Evolutionary conservation across 1,139 yeast genomes (phyloP).

Genomic region (Pichia sp.): DNA sequence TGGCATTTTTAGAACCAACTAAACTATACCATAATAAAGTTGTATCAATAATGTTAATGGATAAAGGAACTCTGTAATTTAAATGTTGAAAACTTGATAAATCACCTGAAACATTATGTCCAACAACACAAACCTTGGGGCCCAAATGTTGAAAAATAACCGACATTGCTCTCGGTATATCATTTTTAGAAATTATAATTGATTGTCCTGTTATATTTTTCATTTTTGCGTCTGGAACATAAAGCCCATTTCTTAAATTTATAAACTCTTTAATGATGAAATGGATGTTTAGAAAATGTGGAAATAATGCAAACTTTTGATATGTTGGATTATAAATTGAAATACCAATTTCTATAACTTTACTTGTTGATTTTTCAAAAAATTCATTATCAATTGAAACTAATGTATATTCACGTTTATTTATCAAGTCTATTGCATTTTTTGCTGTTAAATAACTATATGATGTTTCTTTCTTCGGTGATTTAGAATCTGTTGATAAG

Average conservation of each 20-base stretch:
- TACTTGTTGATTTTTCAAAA: conserved; percentile 42
- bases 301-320: conserved; percentile 36
- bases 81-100: conserved; percentile 43
- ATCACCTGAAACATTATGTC: conserved; percentile 66
- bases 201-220: conserved; percentile 54
- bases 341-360: conserved; percentile 63
- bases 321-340: conserved; percentile 57
- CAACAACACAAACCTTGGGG: conserved; percentile 39
- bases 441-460: conserved; percentile 14
- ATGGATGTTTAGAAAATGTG: conserved; percentile 47
- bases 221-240: conserved; percentile 55
- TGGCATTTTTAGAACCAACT: conserved; percentile 31
- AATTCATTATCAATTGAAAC: conserved; percentile 64
- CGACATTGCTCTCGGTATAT: conserved; percentile 38
- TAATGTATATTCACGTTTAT: conserved; percentile 32
- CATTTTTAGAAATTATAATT: conserved; percentile 34
- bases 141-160: conserved; percentile 40
- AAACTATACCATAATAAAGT: conserved; percentile 41
- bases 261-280: conserved; percentile 48
- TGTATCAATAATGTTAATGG: conserved; percentile 42
- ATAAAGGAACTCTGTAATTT: conserved; percentile 42
- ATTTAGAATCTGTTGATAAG: not conserved
- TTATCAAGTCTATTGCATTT: conserved; percentile 18
- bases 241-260: conserved; percentile 46
- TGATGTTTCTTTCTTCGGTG: not conserved